Evolutionary conservation across 2,329 filamentous ascomycete species (phyloP), one percentile per base, ranked within the genome.

Genomic region (Colletotrichum sp.): DNA sequence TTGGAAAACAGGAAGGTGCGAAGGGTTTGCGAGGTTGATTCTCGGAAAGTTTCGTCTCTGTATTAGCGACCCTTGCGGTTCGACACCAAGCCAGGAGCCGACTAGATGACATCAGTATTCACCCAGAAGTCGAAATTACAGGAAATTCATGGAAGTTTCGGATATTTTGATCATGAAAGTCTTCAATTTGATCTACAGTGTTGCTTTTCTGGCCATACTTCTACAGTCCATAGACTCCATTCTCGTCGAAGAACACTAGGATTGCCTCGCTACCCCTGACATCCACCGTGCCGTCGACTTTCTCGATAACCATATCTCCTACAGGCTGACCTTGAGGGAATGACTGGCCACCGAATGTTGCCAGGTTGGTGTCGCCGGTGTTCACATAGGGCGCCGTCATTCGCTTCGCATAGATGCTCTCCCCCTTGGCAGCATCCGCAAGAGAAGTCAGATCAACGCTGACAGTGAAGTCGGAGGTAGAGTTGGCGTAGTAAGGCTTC

Each of bases 301-400:
- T 66, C 48, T 66, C 71, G 9, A 74, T 38, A 1, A 3, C 21
- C n/a, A 48, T 61, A 2, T 74, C 67, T 12, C 71, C 71, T 36
- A 58, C 71, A 1, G 71, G 60, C 34, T 71, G 24, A 2, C 71
- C 71, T 2, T 55, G 60, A 0, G 71, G 69, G 16, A 75, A 75
- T 3, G 73, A 67, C 30, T 75, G 73, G 0, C 73, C 73, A 5
- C 61, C 55, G 38, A 69, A 75, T 0, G 30, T 67, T 2, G 69
- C 34, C 38, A 71, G 2, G 3, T 21, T 62, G 15, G 28, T 55
- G 18, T 75, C 56, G 12, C 64, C 69, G 5, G 61, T 72, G 62
- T 75, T 56, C 5, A 75, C 73, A 26, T 18, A 72, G 1, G 73
- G 73, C 30, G 73, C 73, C 4, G 73, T 75, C 69, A 75, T 72